Conservation (phyloP, 306 rosid species). For the Rosa lucieae region DNA sequence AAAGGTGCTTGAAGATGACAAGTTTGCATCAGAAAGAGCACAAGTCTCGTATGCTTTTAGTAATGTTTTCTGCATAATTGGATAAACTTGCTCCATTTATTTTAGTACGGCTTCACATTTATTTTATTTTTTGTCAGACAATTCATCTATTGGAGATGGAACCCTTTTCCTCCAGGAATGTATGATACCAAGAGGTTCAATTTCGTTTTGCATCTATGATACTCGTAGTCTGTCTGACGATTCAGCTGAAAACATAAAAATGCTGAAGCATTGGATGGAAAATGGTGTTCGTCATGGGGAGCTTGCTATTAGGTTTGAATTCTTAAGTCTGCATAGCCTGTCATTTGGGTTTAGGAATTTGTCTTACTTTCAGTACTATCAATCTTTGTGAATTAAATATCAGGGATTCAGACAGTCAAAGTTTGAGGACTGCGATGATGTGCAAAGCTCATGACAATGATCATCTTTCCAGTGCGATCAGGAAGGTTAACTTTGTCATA, state of each 20-base stretch:
- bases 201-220: conserved; percentile 73
- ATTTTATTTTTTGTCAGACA: conserved; percentile 46
- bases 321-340: conserved; percentile 16
- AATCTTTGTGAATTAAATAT: conserved; percentile 33
- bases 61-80: conserved; percentile 15
- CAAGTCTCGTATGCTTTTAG: conserved; percentile 67
- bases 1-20: conserved; percentile 62
- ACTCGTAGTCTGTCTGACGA: conserved; percentile 68
- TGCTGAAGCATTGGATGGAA: conserved; percentile 68
- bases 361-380: conserved; percentile 23
- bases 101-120: background rate
- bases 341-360: conserved; percentile 17
- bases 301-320: conserved; percentile 65
- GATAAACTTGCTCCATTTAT: background rate
- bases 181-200: conserved; percentile 70
- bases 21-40: conserved; percentile 65
- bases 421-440: conserved; percentile 46
- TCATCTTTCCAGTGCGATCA: conserved; percentile 39
- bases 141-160: conserved; percentile 65
- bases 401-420: conserved; percentile 57
- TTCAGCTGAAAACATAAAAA: conserved; percentile 41
- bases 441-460: conserved; percentile 43
- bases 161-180: conserved; percentile 81
- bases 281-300: conserved; percentile 73
- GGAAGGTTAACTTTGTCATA: conserved; percentile 68